Conservation (phyloP, 2,329 filamentous ascomycete genomes). For the Passalora sequoiae region DNA sequence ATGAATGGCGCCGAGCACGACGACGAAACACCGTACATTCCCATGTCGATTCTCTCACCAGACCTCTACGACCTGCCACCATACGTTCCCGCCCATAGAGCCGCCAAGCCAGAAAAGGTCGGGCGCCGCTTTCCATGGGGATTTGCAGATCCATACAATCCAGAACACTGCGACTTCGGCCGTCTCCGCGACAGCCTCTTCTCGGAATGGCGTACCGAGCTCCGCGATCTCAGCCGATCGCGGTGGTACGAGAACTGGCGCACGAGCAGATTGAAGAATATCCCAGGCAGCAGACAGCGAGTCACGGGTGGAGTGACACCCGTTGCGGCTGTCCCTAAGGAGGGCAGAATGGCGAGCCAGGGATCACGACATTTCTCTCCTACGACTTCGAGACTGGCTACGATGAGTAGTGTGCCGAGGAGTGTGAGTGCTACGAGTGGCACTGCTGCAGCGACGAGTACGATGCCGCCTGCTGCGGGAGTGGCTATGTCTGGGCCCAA, state of each 20-base stretch:
- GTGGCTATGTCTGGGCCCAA: not conserved
- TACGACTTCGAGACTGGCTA: conserved; percentile 1
- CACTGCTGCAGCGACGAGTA: not conserved
- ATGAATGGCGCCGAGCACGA: conserved; percentile 28
- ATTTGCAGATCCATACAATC: conserved; percentile 87
- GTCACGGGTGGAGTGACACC: conserved; percentile 35
- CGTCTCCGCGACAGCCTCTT: conserved; percentile 89
- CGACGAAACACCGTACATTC: conserved; percentile 62
- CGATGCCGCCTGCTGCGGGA: not conserved
- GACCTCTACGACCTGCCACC: conserved; percentile 68
- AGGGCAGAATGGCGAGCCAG: conserved; percentile 24
- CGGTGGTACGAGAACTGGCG: conserved; percentile 97
- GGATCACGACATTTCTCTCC: conserved; percentile 11
- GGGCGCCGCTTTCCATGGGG: conserved; percentile 95
- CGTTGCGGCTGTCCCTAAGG: conserved; percentile 30
- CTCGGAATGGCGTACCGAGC: conserved; percentile 82
- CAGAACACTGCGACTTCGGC: conserved; percentile 88
- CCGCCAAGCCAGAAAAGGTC: conserved; percentile 55
- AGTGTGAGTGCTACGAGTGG: conserved; percentile 13
- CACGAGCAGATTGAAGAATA: conserved; percentile 49
- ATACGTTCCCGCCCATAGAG: conserved; percentile 48
- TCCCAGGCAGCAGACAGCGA: conserved; percentile 26
- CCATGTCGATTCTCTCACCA: conserved; percentile 88
- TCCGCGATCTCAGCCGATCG: conserved; percentile 84
- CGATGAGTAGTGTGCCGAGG: conserved; percentile 12